phyloP scores from a whole-genome alignment of 805 yeast species.

The Wickerhamomyces xylosicus region DNA sequence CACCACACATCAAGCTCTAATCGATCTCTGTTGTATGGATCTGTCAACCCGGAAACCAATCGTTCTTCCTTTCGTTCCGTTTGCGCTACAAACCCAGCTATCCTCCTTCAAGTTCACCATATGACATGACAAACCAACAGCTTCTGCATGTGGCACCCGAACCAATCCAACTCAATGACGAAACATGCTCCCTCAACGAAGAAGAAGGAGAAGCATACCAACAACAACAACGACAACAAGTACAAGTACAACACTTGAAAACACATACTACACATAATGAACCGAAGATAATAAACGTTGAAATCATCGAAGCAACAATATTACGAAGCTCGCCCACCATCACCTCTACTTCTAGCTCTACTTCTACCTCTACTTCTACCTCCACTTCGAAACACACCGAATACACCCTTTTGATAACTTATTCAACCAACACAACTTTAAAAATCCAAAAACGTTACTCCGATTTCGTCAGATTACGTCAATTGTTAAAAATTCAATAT shows the following conservation, averaged over 20 bases:
- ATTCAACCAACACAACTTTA: slow-evolving; percentile 22
- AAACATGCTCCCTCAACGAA: slow-evolving; percentile 14
- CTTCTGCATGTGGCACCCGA: slow-evolving; percentile 24
- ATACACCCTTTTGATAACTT: slow-evolving; percentile 27
- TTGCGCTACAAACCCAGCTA: too few species aligned
- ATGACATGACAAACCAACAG: background rate
- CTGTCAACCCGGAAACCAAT: too few species aligned
- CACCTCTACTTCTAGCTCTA: too few species aligned
- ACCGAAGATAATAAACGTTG: too few species aligned
- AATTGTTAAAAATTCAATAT: slow-evolving; percentile 24
- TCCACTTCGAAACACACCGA: slow-evolving; percentile 34
- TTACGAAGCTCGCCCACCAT: too few species aligned
- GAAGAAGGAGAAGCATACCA: slow-evolving; percentile 1
- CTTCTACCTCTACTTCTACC: too few species aligned
- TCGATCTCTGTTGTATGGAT: too few species aligned
- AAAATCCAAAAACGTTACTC: slow-evolving; percentile 48
- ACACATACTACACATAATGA: slow-evolving; percentile 26
- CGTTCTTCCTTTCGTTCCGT: too few species aligned
- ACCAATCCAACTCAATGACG: slow-evolving; percentile 29
- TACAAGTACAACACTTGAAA: slow-evolving; percentile 1
- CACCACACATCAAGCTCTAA: too few species aligned
- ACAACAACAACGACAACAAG: background rate
- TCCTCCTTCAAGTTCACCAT: too few species aligned
- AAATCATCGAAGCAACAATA: slow-evolving; percentile 27
- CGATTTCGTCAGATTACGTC: slow-evolving; percentile 45